Conservation (phyloP, 2,329 filamentous ascomycete genomes). For the Aspergillus melleus region DNA sequence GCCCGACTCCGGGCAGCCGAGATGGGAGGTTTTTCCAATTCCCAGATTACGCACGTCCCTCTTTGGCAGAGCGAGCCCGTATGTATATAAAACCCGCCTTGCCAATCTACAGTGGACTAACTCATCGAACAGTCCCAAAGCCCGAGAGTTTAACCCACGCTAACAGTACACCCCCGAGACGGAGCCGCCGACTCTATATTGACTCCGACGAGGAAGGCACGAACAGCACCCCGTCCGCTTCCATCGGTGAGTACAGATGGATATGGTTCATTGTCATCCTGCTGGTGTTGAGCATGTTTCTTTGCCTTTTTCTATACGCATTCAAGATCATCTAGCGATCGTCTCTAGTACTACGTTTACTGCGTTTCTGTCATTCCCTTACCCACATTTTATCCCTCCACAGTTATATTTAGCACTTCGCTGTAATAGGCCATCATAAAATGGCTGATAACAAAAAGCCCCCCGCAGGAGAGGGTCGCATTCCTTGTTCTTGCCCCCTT, state of each 20-base stretch:
- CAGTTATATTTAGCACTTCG: background rate
- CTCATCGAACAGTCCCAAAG: background rate
- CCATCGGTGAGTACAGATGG: conserved; percentile 25
- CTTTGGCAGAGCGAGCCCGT: conserved; percentile 4
- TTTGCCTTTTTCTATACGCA: conserved; percentile 25
- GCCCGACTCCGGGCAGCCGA: background rate
- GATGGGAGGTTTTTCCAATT: background rate
- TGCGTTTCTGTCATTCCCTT: background rate
- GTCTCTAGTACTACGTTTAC: conserved; percentile 7
- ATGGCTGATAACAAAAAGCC: background rate
- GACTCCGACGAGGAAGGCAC: background rate
- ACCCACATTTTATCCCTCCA: background rate
- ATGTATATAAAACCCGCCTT: background rate
- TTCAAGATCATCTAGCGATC: conserved; percentile 25
- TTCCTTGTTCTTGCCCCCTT: conserved; percentile 14
- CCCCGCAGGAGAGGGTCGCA: background rate
- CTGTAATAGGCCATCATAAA: background rate
- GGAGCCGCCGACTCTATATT: background rate
- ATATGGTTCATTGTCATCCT: conserved; percentile 22
- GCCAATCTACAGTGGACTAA: background rate
- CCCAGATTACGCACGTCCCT: conserved; percentile 9
- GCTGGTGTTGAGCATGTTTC: conserved; percentile 22
- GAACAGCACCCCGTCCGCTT: background rate
- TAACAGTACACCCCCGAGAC: background rate
- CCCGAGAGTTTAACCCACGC: too few relatives aligned